These are phyloP conservation scores for Casaregolazyma suthepensis DNA, from an alignment of 1,139 yeast genomes.

Conservation along the genomic window DNA sequence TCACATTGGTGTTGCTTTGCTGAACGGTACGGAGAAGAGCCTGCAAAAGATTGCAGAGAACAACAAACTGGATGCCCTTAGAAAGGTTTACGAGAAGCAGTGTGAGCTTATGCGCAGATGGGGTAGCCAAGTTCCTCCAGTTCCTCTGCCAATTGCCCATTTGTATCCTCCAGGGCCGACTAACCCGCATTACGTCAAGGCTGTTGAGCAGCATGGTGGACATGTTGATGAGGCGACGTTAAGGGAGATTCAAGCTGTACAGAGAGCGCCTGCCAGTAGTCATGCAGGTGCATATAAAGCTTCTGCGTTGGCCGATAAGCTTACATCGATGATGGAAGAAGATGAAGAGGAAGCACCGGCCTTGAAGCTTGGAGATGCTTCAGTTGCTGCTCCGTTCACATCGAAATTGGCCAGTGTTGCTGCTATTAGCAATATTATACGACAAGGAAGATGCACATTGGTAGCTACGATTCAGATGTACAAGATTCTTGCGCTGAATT, in stretches of 20 bases:
- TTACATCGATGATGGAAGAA: conserved; percentile 62
- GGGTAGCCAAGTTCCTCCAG: conserved; percentile 68
- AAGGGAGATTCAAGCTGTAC: conserved; percentile 52
- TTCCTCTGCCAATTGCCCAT: conserved; percentile 84
- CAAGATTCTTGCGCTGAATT: conserved; percentile 92
- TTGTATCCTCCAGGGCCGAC: conserved; percentile 92
- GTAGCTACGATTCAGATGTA: conserved; percentile 99
- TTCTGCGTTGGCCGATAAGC: conserved; percentile 63
- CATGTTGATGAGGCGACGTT: conserved; percentile 46
- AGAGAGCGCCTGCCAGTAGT: conserved; percentile 31
- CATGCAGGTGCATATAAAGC: conserved; percentile 37
- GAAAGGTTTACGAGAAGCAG: conserved; percentile 78
- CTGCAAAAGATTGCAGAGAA: conserved; percentile 84
- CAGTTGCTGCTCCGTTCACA: conserved; percentile 98
- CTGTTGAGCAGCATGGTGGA: conserved; percentile 79
- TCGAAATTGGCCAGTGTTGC: conserved; percentile 89
- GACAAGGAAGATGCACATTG: conserved; percentile 98
- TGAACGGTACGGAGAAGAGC: conserved; percentile 95
- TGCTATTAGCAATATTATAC: conserved; percentile 86
- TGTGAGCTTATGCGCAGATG: conserved; percentile 69
- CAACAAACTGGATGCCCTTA: conserved; percentile 58
- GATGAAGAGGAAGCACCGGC: conserved; percentile 87
- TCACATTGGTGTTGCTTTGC: conserved; percentile 91
- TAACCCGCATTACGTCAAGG: conserved; percentile 82
- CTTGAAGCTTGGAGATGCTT: conserved; percentile 94